Conservation (phyloP, 2,329 filamentous ascomycete species). For the Phaeosphaeria sp. region DNA sequence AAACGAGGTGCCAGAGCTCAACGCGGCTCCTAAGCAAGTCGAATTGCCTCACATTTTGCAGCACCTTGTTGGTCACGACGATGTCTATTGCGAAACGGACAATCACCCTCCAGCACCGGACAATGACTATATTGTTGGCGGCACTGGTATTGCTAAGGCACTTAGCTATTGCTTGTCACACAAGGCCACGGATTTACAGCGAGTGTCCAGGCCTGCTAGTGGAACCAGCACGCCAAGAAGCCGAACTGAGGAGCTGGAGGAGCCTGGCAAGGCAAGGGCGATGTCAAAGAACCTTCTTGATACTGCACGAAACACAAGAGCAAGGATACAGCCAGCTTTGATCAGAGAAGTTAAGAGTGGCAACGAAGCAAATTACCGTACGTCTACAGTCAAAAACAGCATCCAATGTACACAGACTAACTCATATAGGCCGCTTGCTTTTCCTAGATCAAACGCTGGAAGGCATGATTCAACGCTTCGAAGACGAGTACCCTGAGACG, state of each 20-base stretch:
- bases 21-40: slow-evolving; percentile 58
- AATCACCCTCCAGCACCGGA: slow-evolving; percentile 77
- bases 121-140: slow-evolving; percentile 94
- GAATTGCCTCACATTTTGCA: slow-evolving; percentile 83
- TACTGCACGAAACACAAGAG: slow-evolving; percentile 86
- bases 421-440: slow-evolving; percentile 68
- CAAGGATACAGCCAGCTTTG: slow-evolving; percentile 82
- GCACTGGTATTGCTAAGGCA: slow-evolving; percentile 93
- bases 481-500: slow-evolving; percentile 94
- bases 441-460: slow-evolving; percentile 90
- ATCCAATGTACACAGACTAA: slow-evolving; percentile 20
- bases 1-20: slow-evolving; percentile 68
- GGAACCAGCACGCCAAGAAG: slow-evolving; percentile 62
- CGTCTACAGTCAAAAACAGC: slow-evolving; percentile 47
- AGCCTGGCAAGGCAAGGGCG: slow-evolving; percentile 61
- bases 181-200: slow-evolving; percentile 64
- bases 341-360: slow-evolving; percentile 73
- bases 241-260: slow-evolving; percentile 24
- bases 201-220: slow-evolving; percentile 52
- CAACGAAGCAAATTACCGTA: slow-evolving; percentile 80
- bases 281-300: slow-evolving; percentile 91
- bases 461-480: slow-evolving; percentile 92
- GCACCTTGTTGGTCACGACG: slow-evolving; percentile 79
- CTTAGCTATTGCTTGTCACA: slow-evolving; percentile 89
- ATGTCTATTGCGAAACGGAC: slow-evolving; percentile 61